Conservation (phyloP, 192 early-diverging fungal genomes). For the Mortierella alpina region DNA sequence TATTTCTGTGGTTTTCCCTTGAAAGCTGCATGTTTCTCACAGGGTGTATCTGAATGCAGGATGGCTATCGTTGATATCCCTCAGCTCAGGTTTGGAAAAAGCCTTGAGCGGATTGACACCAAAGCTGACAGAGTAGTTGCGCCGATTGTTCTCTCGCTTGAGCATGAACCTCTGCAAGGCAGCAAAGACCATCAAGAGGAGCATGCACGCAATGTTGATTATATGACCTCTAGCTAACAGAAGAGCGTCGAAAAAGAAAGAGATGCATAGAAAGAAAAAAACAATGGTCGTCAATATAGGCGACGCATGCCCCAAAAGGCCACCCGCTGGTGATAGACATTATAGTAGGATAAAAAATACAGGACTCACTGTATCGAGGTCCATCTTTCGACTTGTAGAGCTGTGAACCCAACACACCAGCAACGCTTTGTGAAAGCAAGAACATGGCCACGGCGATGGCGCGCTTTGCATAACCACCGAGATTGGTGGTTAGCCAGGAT, state of each 20-base stretch:
- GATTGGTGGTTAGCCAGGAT: conserved; percentile 43
- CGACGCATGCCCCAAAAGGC: no score
- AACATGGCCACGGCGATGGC: conserved; percentile 31
- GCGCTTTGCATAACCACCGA: conserved; percentile 37
- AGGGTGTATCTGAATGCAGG: conserved; percentile 42
- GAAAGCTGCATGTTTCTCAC: conserved; percentile 1
- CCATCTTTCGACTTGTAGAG: conserved; percentile 18
- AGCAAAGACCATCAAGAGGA: conserved; percentile 3
- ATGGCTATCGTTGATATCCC: conserved; percentile 36
- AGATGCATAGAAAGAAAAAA: not conserved
- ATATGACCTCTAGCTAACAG: conserved; percentile 25
- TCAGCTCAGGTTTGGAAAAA: conserved; percentile 36
- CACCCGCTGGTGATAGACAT: not conserved
- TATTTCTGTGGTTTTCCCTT: not conserved
- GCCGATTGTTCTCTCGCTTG: conserved; percentile 34
- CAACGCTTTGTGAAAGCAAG: conserved; percentile 23
- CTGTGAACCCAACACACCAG: conserved; percentile 20
- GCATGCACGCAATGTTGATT: conserved; percentile 9
- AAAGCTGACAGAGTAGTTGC: conserved; percentile 42
- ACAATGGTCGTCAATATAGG: no score
- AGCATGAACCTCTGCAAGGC: conserved; percentile 22
- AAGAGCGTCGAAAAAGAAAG: not conserved
- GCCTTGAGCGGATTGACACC: conserved; percentile 39
- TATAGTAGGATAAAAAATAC: not conserved
- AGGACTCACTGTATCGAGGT: conserved; percentile 26